phyloP scores from a whole-genome alignment of 768 basidiomycete genomes.

The Pleurotus tuoliensis region DNA sequence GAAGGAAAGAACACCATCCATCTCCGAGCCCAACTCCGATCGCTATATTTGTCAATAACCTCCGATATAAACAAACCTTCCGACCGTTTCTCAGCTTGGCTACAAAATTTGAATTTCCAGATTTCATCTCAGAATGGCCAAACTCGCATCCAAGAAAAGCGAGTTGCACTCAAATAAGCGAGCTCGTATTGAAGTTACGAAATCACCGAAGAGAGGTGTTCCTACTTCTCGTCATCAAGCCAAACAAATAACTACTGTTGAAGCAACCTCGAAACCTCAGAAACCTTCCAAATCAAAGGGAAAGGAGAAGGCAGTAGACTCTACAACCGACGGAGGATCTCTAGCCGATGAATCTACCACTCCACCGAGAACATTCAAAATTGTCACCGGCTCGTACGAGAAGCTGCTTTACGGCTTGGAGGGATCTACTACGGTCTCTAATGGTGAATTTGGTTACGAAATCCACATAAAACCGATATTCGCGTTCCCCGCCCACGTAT shows the following conservation, averaged over 20 bases:
- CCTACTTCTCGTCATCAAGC: slow-evolving; percentile 20
- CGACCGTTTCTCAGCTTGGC: too few relatives aligned
- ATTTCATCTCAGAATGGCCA: not conserved
- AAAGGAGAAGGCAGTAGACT: slow-evolving; percentile 17
- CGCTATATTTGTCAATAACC: slow-evolving; percentile 8
- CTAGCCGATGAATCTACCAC: slow-evolving; percentile 12
- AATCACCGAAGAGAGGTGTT: slow-evolving; percentile 17
- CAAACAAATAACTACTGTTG: not conserved
- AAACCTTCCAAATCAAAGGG: slow-evolving; percentile 15
- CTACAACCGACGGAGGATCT: not conserved
- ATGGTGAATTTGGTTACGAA: slow-evolving; percentile 26
- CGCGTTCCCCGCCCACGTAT: slow-evolving; percentile 95
- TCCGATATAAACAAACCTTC: too few relatives aligned
- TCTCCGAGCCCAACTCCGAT: not conserved
- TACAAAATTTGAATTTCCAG: too few relatives aligned
- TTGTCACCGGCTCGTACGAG: slow-evolving; percentile 94
- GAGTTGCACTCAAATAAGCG: not conserved
- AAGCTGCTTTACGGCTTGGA: slow-evolving; percentile 91
- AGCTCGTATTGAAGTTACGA: slow-evolving; percentile 9
- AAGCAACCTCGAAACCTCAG: slow-evolving; percentile 14
- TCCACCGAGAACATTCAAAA: slow-evolving; percentile 67
- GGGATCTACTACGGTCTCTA: slow-evolving; percentile 43
- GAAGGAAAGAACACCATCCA: not conserved
- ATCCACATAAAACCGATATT: slow-evolving; percentile 73
- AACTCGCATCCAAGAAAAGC: slow-evolving; percentile 4